A percentile compares a stretch with the other conserved stretches of the same genome.
Conservation (phyloP, 352 stramenopile species). For the Pelagophyceae sp. region DNA sequence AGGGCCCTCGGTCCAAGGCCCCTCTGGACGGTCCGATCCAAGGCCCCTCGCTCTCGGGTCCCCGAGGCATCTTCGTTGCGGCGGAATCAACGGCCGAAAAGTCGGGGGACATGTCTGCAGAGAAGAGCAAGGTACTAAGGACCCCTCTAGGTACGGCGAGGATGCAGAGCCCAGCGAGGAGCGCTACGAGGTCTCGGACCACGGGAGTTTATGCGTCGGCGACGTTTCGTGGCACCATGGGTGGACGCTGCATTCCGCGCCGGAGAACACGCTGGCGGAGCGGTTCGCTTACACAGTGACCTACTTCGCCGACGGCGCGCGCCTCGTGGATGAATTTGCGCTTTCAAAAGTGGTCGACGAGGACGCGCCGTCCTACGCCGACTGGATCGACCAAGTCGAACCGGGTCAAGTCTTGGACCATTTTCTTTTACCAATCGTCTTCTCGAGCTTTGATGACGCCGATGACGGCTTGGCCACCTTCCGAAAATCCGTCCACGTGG, state of each 20-base stretch:
- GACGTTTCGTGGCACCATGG: constrained; percentile 62
- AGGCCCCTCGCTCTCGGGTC: too few relatives aligned
- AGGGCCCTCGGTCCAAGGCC: too few relatives aligned
- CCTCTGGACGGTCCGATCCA: too few relatives aligned
- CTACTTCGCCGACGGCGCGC: constrained; percentile 34
- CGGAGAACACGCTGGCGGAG: constrained; percentile 27
- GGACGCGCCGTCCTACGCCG: constrained; percentile 35
- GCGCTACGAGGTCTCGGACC: constrained; percentile 38
- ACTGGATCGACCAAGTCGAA: constrained; percentile 28
- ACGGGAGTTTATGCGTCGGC: constrained; percentile 50
- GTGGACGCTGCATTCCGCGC: constrained; percentile 61
- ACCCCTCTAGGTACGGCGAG: background rate
- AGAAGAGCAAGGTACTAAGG: too few relatives aligned
- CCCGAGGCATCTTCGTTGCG: too few relatives aligned
- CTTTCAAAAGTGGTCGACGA: constrained; percentile 26
- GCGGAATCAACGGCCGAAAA: too few relatives aligned
- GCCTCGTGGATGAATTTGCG: constrained; percentile 22
- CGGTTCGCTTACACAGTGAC: constrained; percentile 35
- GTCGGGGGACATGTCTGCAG: too few relatives aligned
- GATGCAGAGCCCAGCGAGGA: background rate
- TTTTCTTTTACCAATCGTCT: constrained; percentile 25
- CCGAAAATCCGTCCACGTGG: background rate
- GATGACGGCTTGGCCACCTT: too few relatives aligned
- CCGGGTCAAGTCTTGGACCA: constrained; percentile 18
- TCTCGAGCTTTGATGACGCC: background rate